Evolutionary conservation across 352 stramenopile species (phyloP), one percentile per base, ranked within the genome.

Genomic region (Aphanomyces stellatus): DNA sequence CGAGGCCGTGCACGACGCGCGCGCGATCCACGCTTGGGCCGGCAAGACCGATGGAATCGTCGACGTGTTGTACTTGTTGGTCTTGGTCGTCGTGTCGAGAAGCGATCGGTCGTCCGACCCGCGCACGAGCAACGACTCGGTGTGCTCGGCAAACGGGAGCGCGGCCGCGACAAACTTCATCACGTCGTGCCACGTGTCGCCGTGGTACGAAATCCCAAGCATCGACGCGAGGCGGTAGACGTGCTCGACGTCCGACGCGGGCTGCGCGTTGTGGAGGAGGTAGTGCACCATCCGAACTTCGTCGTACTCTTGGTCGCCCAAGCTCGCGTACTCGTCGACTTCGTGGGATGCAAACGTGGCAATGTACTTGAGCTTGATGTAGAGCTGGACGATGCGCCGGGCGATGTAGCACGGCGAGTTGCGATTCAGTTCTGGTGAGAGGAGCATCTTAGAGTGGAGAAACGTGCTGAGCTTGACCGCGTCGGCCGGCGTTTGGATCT

Each of bases 11-110:
- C 88, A 96, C 62, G 83, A 93, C 17, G 80, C 86, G 5, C 88
- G 79, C 13, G 77, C 72, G 56, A 96, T 87, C 56, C 89, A 79
- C n/a, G 62, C 46, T 62, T 80, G 60, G 11, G 27, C n/a, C 65
- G 69, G 49, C 72, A 79, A 13, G 2, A 59, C 57, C 34, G 37
- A 55, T 7, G 80, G 76, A 15, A 94, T 74, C n/a, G 87, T 93
- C 22, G 87, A 91, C 59, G 78, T 82, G 68, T 92, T 82, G 65
- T 96, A 96, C 57, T 90, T 95, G 78, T 96, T 95, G n/a, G 82
- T 90, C 71, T 92, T 89, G 41, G 76, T 74, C 3, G 67, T 65
- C n/a, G 82, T 72, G 64, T 80, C 89, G 5, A 96, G 56, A 33
- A 88, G 65, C 27, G 87, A 91, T 27, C 88, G 83, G 63, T 96